Percentiles rank a stretch among this genome's conserved stretches.
Conservation (phyloP, 768 basidiomycete species). For the Tylopilus intermedius region DNA sequence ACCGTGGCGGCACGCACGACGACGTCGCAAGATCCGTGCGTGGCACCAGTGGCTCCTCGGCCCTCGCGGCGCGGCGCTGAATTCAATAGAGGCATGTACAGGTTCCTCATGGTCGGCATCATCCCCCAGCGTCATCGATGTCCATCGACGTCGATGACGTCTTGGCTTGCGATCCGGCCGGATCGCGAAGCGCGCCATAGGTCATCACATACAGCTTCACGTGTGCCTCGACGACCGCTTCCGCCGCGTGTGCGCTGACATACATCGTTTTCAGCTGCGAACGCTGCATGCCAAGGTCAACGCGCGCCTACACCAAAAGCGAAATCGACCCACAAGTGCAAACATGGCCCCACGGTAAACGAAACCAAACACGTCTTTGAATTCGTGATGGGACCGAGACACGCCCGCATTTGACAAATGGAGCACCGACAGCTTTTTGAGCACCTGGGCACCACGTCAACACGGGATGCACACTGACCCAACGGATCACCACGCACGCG, state of each 20-base stretch:
- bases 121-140: conserved; percentile 10
- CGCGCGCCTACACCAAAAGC: not conserved
- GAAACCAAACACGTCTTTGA: conserved; percentile 37
- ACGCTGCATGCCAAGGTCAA: conserved; percentile 19
- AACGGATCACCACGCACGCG: conserved; percentile 37
- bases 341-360: conserved; percentile 39
- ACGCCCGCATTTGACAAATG: conserved; percentile 31
- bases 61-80: too few species aligned
- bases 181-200: not conserved
- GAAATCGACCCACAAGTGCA: conserved; percentile 33
- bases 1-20: not conserved
- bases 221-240: conserved; percentile 34
- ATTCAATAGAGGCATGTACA: too few species aligned
- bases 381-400: conserved; percentile 34
- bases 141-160: not conserved
- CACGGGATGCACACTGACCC: too few species aligned
- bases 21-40: conserved; percentile 9
- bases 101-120: not conserved
- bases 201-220: conserved; percentile 31
- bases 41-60: not conserved
- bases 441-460: conserved; percentile 20
- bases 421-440: conserved; percentile 37
- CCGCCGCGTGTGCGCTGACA: conserved; percentile 24
- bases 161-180: not conserved
- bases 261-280: conserved; percentile 25